phyloP scores from a whole-genome alignment of 164 flowering plant species.

The Magnolia sinica region DNA sequence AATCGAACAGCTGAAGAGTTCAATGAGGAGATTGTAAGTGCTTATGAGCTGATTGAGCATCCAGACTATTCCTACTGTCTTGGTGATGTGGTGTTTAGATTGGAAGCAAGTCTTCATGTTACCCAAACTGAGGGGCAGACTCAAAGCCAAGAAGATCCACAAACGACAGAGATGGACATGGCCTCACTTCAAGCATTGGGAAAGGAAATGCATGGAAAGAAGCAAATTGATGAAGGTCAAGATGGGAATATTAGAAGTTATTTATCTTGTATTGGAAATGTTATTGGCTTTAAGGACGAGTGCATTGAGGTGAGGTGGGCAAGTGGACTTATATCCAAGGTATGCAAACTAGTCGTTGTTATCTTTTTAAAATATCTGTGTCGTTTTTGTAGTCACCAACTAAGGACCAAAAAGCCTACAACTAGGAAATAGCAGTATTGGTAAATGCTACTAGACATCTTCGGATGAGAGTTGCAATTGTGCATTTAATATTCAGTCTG shows the following conservation, averaged over 20 bases:
- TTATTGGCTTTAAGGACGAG: constrained; percentile 59
- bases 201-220: constrained; percentile 12
- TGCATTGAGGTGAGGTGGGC: constrained; percentile 82
- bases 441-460: background rate
- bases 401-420: background rate
- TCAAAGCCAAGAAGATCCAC: constrained; percentile 4
- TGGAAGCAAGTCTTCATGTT: constrained; percentile 17
- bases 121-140: constrained; percentile 20
- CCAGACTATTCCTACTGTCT: constrained; percentile 60
- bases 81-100: constrained; percentile 69
- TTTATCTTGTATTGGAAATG: constrained; percentile 61
- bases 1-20: constrained; percentile 15
- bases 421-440: background rate
- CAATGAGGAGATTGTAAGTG: constrained; percentile 65
- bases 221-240: constrained; percentile 12
- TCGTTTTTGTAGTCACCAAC: background rate
- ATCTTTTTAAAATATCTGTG: background rate
- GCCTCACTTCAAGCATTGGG: constrained; percentile 6
- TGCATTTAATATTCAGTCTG: background rate
- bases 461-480: background rate
- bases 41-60: constrained; percentile 82
- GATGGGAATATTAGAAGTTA: constrained; percentile 16
- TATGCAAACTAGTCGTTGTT: constrained; percentile 17
- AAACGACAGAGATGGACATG: constrained; percentile 8
- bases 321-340: constrained; percentile 63